These are phyloP conservation scores for Dactylellina parvicollis DNA, from an alignment of 2,329 filamentous ascomycete genomes.

Conservation along the genomic window DNA sequence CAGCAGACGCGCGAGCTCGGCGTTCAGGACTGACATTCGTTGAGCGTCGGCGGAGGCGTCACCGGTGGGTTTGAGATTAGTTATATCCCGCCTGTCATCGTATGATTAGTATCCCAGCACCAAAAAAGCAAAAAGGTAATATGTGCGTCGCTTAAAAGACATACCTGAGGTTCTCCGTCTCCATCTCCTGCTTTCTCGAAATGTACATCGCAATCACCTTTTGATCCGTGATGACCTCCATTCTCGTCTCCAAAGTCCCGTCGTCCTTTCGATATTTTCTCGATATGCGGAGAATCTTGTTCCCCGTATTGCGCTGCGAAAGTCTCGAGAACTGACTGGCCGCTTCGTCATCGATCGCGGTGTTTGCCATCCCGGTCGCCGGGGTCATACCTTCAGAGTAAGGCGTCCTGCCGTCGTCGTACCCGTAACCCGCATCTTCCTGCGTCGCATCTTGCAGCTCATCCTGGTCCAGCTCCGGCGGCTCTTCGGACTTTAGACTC, in stretches of 20 bases:
- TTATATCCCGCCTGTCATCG: conserved; percentile 49
- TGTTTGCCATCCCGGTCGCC: conserved; percentile 61
- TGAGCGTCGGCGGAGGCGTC: conserved; percentile 57
- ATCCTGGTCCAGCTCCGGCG: conserved; percentile 57
- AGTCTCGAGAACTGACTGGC: conserved; percentile 79
- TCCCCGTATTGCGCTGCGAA: conserved; percentile 74
- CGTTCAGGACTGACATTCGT: conserved; percentile 56
- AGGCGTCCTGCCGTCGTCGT: conserved; percentile 65
- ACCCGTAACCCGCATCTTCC: conserved; percentile 60
- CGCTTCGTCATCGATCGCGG: conserved; percentile 72
- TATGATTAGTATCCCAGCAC: background rate
- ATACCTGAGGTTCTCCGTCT: conserved; percentile 78
- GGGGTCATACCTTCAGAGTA: conserved; percentile 74
- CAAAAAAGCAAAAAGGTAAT: background rate
- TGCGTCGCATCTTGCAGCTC: conserved; percentile 57
- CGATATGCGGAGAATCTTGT: conserved; percentile 77
- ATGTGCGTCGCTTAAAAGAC: conserved; percentile 60
- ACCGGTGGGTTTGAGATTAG: conserved; percentile 58
- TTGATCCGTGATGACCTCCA: conserved; percentile 76
- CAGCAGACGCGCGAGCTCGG: conserved; percentile 83
- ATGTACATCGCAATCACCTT: conserved; percentile 90
- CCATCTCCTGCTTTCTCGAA: conserved; percentile 76
- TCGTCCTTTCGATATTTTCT: conserved; percentile 69
- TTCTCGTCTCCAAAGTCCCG: conserved; percentile 71
- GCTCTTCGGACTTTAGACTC: conserved; percentile 57